Evolutionary conservation across 352 stramenopile genomes (phyloP).

Genomic region (Peronospora destructor): DNA sequence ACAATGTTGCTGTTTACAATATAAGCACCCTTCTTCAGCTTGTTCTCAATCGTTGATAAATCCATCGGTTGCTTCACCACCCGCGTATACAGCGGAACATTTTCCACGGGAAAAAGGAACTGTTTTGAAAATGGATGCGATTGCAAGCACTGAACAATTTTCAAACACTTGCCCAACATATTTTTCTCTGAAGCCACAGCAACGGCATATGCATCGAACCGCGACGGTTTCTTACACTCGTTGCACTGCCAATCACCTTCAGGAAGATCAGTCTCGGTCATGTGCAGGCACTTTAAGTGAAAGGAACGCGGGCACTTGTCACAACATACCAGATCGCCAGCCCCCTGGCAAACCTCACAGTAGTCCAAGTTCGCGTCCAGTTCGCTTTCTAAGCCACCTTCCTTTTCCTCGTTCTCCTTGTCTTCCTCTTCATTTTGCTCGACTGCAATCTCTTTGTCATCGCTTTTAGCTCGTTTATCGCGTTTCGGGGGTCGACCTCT

Average conservation of each 20-base stretch:
- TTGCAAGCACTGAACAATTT: constrained; percentile 65
- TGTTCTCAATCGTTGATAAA: constrained; percentile 61
- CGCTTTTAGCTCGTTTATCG: constrained; percentile 9
- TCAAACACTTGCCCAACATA: constrained; percentile 55
- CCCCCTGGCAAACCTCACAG: constrained; percentile 73
- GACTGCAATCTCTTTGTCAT: constrained; percentile 22
- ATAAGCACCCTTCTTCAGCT: constrained; percentile 56
- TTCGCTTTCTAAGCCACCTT: constrained; percentile 45
- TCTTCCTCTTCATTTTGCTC: constrained; percentile 17
- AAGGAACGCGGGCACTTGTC: constrained; percentile 89
- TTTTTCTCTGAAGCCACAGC: constrained; percentile 43
- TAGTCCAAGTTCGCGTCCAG: constrained; percentile 79
- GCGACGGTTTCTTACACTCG: constrained; percentile 68
- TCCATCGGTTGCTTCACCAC: constrained; percentile 82
- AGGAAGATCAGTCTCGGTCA: constrained; percentile 64
- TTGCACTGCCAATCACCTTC: constrained; percentile 78
- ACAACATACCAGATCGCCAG: constrained; percentile 87
- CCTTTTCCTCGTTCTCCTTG: constrained; percentile 8
- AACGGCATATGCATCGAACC: constrained; percentile 45
- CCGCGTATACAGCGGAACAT: constrained; percentile 63
- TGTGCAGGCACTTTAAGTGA: constrained; percentile 80
- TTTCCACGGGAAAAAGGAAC: constrained; percentile 68
- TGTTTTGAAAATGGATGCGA: constrained; percentile 73
- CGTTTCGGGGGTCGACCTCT: constrained; percentile 19
- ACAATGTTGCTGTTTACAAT: constrained; percentile 31